Evolutionary conservation across 2,329 filamentous ascomycete genomes (phyloP), one percentile per base, ranked within the genome.

Genomic region (Fusarium setosum): DNA sequence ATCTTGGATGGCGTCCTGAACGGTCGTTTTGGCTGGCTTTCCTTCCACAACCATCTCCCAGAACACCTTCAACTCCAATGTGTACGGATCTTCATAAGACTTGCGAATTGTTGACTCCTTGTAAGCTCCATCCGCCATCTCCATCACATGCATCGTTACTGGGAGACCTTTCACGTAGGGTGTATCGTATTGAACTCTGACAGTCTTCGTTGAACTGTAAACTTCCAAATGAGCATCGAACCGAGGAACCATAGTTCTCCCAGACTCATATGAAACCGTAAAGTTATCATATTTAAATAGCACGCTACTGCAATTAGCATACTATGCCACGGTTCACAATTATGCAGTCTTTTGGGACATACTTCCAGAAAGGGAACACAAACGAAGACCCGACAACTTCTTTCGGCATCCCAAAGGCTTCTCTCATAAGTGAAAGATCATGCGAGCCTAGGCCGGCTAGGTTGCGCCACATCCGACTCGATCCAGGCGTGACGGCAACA

Each of bases 251-350:
- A 73, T 68, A 59, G 86, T 82, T 21, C 86, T 79, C 0, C 86
- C 86, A 1, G 80, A 81, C 65, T 88, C 86, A 61, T 88, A 88
- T 10, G 80, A 78, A 5, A 86, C 78, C 0, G 82, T 78, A 54
- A 86, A 88, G n/a, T 34, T 56, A 5, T 41, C 7, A 18, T 66
- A 66, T 21, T 64, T 53, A n/a, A 66, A 66, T 3, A 66, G 47
- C 3, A 66, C 63, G 21, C n/a, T n/a, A n/a, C n/a, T n/a, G n/a
- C n/a, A n/a, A n/a, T n/a, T n/a, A n/a, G n/a, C n/a, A n/a, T n/a
- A n/a, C n/a, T n/a, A n/a, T n/a, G n/a, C n/a, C n/a, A n/a, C n/a
- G n/a, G n/a, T n/a, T n/a, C n/a, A n/a, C n/a, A n/a, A n/a, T n/a
- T n/a, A n/a, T n/a, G n/a, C n/a, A n/a, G n/a, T n/a, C n/a, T n/a